Conservation (phyloP, 306 rosid genomes). For the Glycine soja region DNA sequence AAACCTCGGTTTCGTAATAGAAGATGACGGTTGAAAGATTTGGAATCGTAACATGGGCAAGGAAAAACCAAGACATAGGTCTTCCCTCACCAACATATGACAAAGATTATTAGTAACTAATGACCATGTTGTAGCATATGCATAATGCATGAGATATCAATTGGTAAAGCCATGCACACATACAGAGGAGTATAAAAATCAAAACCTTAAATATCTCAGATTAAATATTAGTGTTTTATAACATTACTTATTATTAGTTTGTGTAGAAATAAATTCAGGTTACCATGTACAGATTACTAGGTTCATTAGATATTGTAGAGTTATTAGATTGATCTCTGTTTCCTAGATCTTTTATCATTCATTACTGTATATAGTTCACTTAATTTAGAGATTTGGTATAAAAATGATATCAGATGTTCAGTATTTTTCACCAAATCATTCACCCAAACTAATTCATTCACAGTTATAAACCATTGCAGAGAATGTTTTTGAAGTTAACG, state of each 20-base stretch:
- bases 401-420: background rate
- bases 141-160: background rate
- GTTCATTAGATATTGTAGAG: background rate
- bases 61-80: constrained; percentile 92
- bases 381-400: background rate
- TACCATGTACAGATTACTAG: background rate
- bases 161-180: background rate
- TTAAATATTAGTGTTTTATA: background rate
- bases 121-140: constrained; percentile 30
- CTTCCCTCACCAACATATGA: constrained; percentile 57
- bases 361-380: background rate
- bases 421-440: background rate
- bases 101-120: constrained; percentile 42
- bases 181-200: background rate
- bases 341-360: background rate
- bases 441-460: background rate
- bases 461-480: constrained; percentile 8
- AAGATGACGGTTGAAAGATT: constrained; percentile 78
- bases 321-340: background rate
- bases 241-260: constrained; percentile 6
- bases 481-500: constrained; percentile 12
- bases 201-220: constrained; percentile 26
- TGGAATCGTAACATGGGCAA: constrained; percentile 73
- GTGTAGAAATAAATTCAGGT: background rate
- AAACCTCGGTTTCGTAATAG: constrained; percentile 77